Percentiles rank a stretch among this genome's conserved stretches.
Conservation (phyloP, 768 basidiomycete species). For the Lentinula edodes region DNA sequence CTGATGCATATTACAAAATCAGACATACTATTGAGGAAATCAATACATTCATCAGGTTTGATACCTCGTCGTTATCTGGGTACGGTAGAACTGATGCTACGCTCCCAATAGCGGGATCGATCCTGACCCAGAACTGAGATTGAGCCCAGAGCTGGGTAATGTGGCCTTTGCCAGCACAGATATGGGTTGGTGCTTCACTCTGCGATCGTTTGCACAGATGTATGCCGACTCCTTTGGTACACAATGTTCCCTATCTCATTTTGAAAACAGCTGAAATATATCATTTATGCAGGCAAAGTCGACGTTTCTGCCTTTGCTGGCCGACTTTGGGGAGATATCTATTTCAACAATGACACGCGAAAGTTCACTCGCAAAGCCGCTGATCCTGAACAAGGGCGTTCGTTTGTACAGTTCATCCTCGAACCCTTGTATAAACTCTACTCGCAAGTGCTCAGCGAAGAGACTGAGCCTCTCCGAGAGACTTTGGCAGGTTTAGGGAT, state of each 20-base stretch:
- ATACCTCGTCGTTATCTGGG: neutral
- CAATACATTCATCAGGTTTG: conserved; percentile 89
- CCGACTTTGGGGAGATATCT: conserved; percentile 97
- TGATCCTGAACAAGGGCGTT: conserved; percentile 73
- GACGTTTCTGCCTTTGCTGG: conserved; percentile 84
- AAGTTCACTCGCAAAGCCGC: conserved; percentile 86
- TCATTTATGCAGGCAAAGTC: conserved; percentile 48
- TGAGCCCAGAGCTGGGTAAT: conserved; percentile 94
- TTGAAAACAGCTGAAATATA: neutral
- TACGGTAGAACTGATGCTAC: neutral
- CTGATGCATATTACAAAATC: conserved; percentile 98
- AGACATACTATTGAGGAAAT: conserved; percentile 99
- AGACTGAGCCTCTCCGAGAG: conserved; percentile 78
- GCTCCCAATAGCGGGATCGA: conserved; percentile 58
- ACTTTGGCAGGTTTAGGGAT: conserved; percentile 80
- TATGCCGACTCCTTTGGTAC: conserved; percentile 90
- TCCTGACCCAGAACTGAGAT: conserved; percentile 78
- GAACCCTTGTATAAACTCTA: conserved; percentile 98
- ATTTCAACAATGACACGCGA: conserved; percentile 77
- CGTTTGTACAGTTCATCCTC: conserved; percentile 94
- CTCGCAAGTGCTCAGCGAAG: conserved; percentile 90
- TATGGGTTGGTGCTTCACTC: conserved; percentile 97
- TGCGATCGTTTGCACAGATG: conserved; percentile 92
- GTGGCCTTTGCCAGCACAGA: conserved; percentile 96
- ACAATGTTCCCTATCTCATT: conserved; percentile 9